phyloP scores from a whole-genome alignment of 106 monocot species.

The Dendrobium officinale region DNA sequence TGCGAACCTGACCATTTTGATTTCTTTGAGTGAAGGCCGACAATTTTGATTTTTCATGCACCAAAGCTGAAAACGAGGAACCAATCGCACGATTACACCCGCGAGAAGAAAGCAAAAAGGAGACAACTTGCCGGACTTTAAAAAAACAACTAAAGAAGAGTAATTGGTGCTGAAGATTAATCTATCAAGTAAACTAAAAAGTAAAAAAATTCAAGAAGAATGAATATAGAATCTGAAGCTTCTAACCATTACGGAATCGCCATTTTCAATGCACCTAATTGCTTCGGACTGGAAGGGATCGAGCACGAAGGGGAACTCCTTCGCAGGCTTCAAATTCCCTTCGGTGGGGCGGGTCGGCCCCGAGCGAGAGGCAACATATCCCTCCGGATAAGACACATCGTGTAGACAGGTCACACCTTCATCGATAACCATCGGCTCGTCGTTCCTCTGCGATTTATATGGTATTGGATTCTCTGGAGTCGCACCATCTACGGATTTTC shows the following conservation, averaged over 20 bases:
- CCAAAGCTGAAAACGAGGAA: too few relatives aligned
- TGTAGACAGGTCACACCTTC: conserved; percentile 68
- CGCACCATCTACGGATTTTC: conserved; percentile 32
- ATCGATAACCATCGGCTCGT: conserved; percentile 8
- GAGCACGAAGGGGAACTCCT: conserved; percentile 68
- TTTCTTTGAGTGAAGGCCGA: too few relatives aligned
- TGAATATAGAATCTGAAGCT: not conserved
- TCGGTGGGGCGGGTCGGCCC: not conserved
- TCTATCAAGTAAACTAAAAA: not conserved
- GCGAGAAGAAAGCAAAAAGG: not conserved
- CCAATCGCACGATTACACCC: too few relatives aligned
- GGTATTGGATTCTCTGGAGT: not conserved
- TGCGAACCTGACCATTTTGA: too few relatives aligned
- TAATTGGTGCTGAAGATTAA: not conserved
- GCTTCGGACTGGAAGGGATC: conserved; percentile 91
- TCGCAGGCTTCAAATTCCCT: conserved; percentile 48
- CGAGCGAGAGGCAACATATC: conserved; percentile 26
- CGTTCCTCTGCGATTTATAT: conserved; percentile 19
- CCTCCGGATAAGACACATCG: conserved; percentile 86
- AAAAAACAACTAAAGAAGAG: not conserved
- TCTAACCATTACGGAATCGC: conserved; percentile 91
- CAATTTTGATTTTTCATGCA: too few relatives aligned
- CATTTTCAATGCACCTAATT: conserved; percentile 74
- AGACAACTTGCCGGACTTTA: not conserved
- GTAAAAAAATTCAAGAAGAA: not conserved